Evolutionary conservation across 2,329 filamentous ascomycete species (phyloP), one percentile per base, ranked within the genome.

Genomic region (Cladosporium sp.): DNA sequence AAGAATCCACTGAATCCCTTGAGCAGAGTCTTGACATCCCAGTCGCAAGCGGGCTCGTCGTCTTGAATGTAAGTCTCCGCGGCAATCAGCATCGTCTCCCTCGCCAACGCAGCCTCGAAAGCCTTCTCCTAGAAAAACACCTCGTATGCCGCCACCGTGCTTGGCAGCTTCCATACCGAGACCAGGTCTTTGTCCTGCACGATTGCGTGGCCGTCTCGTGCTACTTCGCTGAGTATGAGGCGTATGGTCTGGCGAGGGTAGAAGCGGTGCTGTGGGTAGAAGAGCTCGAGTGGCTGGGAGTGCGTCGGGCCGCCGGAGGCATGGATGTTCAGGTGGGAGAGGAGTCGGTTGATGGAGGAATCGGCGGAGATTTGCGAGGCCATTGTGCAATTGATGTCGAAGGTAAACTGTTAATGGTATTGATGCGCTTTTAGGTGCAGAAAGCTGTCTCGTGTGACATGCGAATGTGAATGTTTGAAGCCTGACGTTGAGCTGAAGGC

Each of bases 51-150:
- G 3, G 49, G 14, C 2, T 49, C 14, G n/a, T 55, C 30, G n/a
- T 67, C 64, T 34, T 34, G 30, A 19, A 63, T 17, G 51, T 68
- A 69, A 9, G 61, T 63, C 43, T 69, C 67, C 11, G 66, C 49
- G 7, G 63, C 65, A 22, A 64, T 54, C 7, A 59, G 58, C 30
- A 65, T 43, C 12, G 66, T 68, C 57, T 66, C 64, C 20, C 60
- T 51, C 20, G 59, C 64, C 28, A 69, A 36, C 17, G 65, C 67
- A 19, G 58, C 47, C 39, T 64, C 65, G 55, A 69, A 69, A 6
- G 61, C 62, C 59, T 65, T 65, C 43, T 69, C 67, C 66, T 62
- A 69, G 57, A 65, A 64, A 50, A 61, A 68, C 11, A 68, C 55
- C 60, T 69, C 64, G 25, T 65, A 64, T 22, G 62, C 66, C 20